These are phyloP conservation scores for Posidonia australis DNA, from an alignment of 106 monocot species.

Conservation along the genomic window DNA sequence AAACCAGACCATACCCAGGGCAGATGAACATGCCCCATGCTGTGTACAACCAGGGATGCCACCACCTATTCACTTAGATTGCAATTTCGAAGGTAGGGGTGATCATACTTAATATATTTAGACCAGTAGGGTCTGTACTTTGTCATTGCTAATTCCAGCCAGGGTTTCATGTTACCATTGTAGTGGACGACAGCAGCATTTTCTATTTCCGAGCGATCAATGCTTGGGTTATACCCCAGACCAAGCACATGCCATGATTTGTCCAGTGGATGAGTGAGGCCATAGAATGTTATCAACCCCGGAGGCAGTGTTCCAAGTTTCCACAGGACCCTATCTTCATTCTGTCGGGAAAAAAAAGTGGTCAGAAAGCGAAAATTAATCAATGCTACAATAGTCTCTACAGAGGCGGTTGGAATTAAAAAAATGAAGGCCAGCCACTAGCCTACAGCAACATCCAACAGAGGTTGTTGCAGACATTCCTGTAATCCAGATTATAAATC, in stretches of 20 bases:
- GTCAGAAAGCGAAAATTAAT: neutral
- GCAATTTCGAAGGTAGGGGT: constrained; percentile 4
- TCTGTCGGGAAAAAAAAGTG: neutral
- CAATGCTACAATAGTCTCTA: neutral
- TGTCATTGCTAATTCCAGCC: constrained; percentile 25
- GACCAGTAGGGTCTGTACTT: constrained; percentile 24
- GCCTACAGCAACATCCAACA: neutral
- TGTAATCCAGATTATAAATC: neutral
- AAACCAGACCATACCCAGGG: neutral
- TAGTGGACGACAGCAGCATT: constrained; percentile 23
- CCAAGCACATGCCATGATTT: constrained; percentile 32
- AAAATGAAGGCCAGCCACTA: neutral
- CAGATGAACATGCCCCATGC: neutral
- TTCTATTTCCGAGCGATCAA: constrained; percentile 12
- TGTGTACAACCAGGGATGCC: too few species aligned
- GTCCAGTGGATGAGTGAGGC: constrained; percentile 22
- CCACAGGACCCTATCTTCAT: constrained; percentile 22
- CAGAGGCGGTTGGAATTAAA: neutral
- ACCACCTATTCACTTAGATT: constrained; percentile 2
- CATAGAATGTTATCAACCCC: constrained; percentile 22
- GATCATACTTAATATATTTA: constrained; percentile 18
- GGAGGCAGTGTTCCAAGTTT: constrained; percentile 31
- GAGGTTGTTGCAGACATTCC: neutral
- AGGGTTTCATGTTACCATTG: constrained; percentile 27
- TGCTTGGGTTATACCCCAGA: constrained; percentile 19